Conservation (phyloP, 176 grass and related monocot genomes). For the Oryza glumipatula region DNA sequence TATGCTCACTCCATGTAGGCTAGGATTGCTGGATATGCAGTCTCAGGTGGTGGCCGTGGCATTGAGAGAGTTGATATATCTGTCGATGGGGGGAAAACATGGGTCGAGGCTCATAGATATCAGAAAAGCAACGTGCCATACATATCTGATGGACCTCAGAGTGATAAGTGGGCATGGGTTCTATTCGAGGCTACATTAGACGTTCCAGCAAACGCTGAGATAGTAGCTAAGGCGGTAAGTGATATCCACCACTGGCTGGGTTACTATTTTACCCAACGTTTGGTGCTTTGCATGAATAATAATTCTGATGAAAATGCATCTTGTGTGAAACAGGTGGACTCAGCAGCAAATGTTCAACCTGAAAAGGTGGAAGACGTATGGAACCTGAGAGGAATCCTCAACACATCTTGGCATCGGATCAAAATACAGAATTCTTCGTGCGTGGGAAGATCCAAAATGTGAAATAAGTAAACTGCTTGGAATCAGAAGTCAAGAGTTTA, state of each 20-base stretch:
- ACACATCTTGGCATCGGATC: conserved; percentile 89
- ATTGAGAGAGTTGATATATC: conserved; percentile 91
- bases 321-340: conserved; percentile 65
- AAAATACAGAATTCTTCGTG: conserved; percentile 44
- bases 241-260: not conserved
- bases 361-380: conserved; percentile 80
- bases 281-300: not conserved
- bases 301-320: conserved; percentile 31
- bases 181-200: conserved; percentile 73
- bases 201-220: conserved; percentile 65
- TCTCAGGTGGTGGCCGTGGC: conserved; percentile 84
- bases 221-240: conserved; percentile 82
- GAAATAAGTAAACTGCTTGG: conserved; percentile 17
- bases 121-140: conserved; percentile 64
- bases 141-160: conserved; percentile 63
- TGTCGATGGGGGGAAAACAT: conserved; percentile 82
- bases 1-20: conserved; percentile 42
- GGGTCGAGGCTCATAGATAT: conserved; percentile 68
- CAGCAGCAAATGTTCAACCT: conserved; percentile 74
- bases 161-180: conserved; percentile 95
- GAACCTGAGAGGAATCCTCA: conserved; percentile 97
- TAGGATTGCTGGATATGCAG: conserved; percentile 81
- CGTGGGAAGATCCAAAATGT: conserved; percentile 42
- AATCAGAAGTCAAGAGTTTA: not conserved
- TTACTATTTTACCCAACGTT: conserved; percentile 4